Conservation (phyloP, 331 rosid species). For the Acacia concinna region DNA sequence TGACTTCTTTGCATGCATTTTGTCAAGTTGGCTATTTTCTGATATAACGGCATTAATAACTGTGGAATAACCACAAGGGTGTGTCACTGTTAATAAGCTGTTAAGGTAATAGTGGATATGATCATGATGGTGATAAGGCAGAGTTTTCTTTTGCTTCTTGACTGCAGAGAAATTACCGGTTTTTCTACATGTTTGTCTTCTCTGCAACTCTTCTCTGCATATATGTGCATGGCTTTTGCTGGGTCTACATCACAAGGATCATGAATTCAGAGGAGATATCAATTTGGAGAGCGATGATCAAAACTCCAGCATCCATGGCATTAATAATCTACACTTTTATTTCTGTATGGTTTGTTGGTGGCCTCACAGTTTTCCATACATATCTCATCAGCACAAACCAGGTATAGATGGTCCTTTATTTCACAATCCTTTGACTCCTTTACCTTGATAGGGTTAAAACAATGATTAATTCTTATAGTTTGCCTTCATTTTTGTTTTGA, state of each 20-base stretch:
- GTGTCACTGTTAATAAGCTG: neutral
- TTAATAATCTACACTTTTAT: slow-evolving; percentile 69
- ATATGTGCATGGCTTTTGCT: slow-evolving; percentile 87
- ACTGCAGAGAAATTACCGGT: slow-evolving; percentile 88
- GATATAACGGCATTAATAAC: neutral
- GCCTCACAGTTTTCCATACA: slow-evolving; percentile 85
- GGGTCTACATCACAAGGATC: slow-evolving; percentile 80
- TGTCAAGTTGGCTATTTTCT: slow-evolving; percentile 8
- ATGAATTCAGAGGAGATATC: slow-evolving; percentile 60
- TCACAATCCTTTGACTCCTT: slow-evolving; percentile 10
- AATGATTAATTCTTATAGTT: too few species aligned
- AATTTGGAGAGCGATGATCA: slow-evolving; percentile 83
- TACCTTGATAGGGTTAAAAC: neutral
- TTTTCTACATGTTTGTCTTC: slow-evolving; percentile 87
- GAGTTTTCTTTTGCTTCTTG: slow-evolving; percentile 7
- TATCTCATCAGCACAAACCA: slow-evolving; percentile 94
- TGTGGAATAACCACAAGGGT: neutral
- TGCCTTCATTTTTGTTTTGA: too few species aligned
- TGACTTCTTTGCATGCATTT: neutral
- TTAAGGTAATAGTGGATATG: slow-evolving; percentile 16
- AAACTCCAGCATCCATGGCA: slow-evolving; percentile 84
- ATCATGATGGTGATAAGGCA: slow-evolving; percentile 21
- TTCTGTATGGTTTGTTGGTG: slow-evolving; percentile 92
- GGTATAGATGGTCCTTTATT: slow-evolving; percentile 41
- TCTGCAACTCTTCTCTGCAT: slow-evolving; percentile 90